A percentile compares a stretch with the other conserved stretches of the same genome.
Evolutionary conservation across 345 rosid genomes (phyloP).

Genomic region (Eucalyptus albens): DNA sequence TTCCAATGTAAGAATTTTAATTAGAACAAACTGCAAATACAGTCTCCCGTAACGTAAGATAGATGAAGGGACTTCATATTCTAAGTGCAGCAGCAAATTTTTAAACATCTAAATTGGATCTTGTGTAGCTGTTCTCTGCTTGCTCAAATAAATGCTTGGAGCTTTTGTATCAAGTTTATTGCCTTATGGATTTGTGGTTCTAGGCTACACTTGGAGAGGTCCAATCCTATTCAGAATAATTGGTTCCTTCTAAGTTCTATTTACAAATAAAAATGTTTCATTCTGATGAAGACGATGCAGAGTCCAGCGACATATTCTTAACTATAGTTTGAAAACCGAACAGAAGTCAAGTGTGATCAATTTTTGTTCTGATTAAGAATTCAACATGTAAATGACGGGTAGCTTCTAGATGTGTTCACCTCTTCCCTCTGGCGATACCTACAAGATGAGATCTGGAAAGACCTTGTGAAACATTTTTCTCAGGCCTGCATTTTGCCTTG

Average conservation of each 20-base stretch:
- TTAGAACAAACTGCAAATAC: not conserved
- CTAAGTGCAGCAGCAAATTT: not conserved
- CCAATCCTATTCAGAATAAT: not conserved
- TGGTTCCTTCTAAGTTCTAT: not conserved
- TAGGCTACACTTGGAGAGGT: not conserved
- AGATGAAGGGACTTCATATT: not conserved
- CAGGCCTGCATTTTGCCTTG: not conserved
- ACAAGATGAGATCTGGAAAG: not conserved
- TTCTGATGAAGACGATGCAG: not conserved
- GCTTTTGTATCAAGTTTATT: not conserved
- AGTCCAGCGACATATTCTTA: not conserved
- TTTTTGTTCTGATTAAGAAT: not conserved
- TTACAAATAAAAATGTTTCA: not conserved
- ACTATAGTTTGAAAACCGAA: not conserved
- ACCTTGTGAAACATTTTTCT: not conserved
- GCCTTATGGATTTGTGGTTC: not conserved
- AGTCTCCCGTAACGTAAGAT: not conserved
- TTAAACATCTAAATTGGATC: not conserved
- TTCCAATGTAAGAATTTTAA: not conserved
- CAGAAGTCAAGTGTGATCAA: not conserved
- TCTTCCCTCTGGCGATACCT: not conserved
- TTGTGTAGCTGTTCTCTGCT: not conserved
- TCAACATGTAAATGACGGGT: not conserved
- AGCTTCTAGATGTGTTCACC: not conserved
- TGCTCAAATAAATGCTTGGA: not conserved